Evolutionary conservation across 495 filamentous ascomycete genomes (phyloP).

Genomic region (Astrothelium macrocarpum): DNA sequence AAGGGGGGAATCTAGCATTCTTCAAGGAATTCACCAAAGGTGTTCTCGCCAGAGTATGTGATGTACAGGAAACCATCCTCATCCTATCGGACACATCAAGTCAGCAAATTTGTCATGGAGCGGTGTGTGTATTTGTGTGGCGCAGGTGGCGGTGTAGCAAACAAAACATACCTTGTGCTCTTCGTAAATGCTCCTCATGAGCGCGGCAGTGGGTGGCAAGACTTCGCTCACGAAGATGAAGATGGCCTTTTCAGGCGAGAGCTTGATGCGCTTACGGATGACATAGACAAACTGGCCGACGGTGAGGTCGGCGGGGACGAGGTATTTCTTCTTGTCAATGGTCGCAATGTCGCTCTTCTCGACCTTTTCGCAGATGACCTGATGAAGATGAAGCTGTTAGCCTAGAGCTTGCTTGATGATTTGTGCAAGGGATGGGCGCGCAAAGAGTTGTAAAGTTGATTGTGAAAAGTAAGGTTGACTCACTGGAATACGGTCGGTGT

Average conservation of each 20-base stretch:
- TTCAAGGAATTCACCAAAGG: constrained; percentile 85
- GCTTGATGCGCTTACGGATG: constrained; percentile 99
- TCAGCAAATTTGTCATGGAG: too few relatives aligned
- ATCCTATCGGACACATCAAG: too few relatives aligned
- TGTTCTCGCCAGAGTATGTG: constrained; percentile 99
- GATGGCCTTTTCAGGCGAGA: constrained; percentile 98
- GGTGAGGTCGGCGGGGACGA: constrained; percentile 94
- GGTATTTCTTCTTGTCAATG: constrained; percentile 99
- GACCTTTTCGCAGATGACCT: constrained; percentile 99
- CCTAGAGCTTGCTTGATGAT: constrained; percentile 4
- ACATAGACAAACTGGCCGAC: constrained; percentile 99
- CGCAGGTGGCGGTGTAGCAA: constrained; percentile 20
- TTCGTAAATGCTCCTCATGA: constrained; percentile 99
- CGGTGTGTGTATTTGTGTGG: not conserved
- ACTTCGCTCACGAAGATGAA: constrained; percentile 99
- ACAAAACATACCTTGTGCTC: constrained; percentile 64
- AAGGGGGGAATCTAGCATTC: constrained; percentile 9
- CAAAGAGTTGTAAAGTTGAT: not conserved
- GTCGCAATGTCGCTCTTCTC: constrained; percentile 99
- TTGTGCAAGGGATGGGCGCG: constrained; percentile 4
- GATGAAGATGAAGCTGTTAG: constrained; percentile 18
- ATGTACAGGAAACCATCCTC: constrained; percentile 56
- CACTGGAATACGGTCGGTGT: constrained; percentile 97
- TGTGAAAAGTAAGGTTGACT: constrained; percentile 33
- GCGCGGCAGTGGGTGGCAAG: constrained; percentile 86